Evolutionary conservation across 2,329 filamentous ascomycete species (phyloP).

Genomic region (Niveomyces coronatus): DNA sequence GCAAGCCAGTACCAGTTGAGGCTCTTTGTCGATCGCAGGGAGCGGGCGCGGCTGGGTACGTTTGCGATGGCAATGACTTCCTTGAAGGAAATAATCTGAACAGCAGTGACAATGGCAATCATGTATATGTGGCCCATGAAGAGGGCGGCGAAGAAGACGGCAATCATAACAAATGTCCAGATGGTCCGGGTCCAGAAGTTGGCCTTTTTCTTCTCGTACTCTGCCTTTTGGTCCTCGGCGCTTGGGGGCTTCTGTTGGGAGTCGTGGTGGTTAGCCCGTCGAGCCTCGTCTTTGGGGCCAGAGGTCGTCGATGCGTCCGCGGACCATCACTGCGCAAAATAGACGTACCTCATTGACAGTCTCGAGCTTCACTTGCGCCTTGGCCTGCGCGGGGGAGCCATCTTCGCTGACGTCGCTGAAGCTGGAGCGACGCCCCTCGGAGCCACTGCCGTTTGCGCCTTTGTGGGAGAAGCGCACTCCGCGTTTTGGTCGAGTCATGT

Average conservation of each 20-base stretch:
- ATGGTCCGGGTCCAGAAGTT: constrained; percentile 95
- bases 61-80: constrained; percentile 98
- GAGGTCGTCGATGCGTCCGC: no score
- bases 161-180: constrained; percentile 98
- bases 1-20: constrained; percentile 99
- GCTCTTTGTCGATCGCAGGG: constrained; percentile 87
- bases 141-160: constrained; percentile 78
- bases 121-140: constrained; percentile 98
- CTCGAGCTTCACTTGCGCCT: constrained; percentile 18
- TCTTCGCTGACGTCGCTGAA: constrained; percentile 60
- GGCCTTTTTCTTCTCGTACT: constrained; percentile 98
- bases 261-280: constrained; percentile 13
- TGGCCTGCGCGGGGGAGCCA: constrained; percentile 24
- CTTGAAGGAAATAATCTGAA: constrained; percentile 97
- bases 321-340: no score
- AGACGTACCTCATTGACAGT: constrained; percentile 25
- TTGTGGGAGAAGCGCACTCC: constrained; percentile 46
- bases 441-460: constrained; percentile 33
- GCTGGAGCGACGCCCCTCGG: constrained; percentile 54
- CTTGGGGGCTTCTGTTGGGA: constrained; percentile 30
- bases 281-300: background rate
- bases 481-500: constrained; percentile 32
- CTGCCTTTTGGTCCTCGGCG: constrained; percentile 37
- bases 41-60: constrained; percentile 82
- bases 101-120: constrained; percentile 79